A percentile compares a stretch with the other conserved stretches of the same genome.
Conservation (phyloP, 139 green algal species). For the Haematococcus lacustris region DNA sequence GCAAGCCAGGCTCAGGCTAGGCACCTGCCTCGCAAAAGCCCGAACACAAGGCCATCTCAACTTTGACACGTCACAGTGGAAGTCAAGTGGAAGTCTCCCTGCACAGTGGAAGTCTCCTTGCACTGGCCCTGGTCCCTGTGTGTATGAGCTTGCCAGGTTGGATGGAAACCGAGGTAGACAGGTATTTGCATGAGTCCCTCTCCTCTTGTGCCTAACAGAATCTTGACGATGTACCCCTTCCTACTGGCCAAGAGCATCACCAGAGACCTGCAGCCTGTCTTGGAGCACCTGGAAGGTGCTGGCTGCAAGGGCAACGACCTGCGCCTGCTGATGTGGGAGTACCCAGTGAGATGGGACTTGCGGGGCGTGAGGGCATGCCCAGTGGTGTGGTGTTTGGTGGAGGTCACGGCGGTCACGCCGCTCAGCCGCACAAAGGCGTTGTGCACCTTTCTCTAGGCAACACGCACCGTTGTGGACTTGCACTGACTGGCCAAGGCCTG, state of each 20-base stretch:
- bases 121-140: neutral
- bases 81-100: no score
- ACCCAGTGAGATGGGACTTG: no score
- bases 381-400: no score
- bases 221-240: neutral
- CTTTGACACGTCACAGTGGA: neutral
- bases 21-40: neutral
- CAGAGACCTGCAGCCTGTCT: neutral
- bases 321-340: constrained; percentile 2
- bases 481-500: no score
- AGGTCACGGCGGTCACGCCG: no score
- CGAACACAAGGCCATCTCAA: neutral
- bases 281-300: neutral
- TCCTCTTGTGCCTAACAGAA: neutral
- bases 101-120: neutral
- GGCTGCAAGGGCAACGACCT: neutral
- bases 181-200: neutral
- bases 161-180: neutral
- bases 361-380: no score
- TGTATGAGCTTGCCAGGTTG: neutral
- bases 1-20: neutral
- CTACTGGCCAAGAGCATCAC: neutral
- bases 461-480: no score
- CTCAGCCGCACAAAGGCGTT: no score
- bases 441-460: no score